Evolutionary conservation across 164 flowering plant genomes (phyloP).

Genomic region (Liquidambar formosana): DNA sequence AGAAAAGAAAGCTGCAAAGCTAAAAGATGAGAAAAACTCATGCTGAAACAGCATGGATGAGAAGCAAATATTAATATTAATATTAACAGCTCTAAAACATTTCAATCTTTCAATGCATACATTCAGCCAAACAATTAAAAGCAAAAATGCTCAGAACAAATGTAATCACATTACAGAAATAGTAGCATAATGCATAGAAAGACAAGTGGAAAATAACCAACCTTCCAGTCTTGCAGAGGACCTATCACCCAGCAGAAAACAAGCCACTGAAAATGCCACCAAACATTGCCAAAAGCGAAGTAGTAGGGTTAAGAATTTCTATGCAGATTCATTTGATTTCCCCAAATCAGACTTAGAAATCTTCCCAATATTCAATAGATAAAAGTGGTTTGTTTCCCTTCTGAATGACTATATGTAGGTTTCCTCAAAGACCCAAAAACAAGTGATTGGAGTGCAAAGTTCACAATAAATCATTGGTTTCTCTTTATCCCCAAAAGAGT

Average conservation of each 20-base stretch:
- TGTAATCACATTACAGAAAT: too few relatives aligned
- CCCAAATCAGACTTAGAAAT: background rate
- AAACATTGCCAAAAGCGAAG: conserved; percentile 14
- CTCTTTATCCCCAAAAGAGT: conserved; percentile 34
- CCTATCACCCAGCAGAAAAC: conserved; percentile 8
- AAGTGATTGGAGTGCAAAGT: conserved; percentile 16
- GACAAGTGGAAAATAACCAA: background rate
- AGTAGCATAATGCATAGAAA: too few relatives aligned
- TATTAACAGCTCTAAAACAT: too few relatives aligned
- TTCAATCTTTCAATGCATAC: too few relatives aligned
- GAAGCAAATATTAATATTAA: too few relatives aligned
- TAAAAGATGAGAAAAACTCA: too few relatives aligned
- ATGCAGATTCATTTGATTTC: conserved; percentile 10
- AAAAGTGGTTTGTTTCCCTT: conserved; percentile 9
- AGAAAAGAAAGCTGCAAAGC: too few relatives aligned
- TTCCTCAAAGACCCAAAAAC: conserved; percentile 26
- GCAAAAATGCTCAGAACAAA: too few relatives aligned
- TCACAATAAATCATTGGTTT: conserved; percentile 11
- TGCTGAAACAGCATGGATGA: too few relatives aligned
- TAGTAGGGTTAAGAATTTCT: conserved; percentile 12
- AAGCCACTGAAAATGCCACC: conserved; percentile 11
- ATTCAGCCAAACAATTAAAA: too few relatives aligned
- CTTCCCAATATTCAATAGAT: conserved; percentile 3
- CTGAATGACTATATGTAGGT: conserved; percentile 23
- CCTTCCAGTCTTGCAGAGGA: conserved; percentile 19